Base-by-base conservation (phyloP, 106 monocot species). In the Dioscorea zingiberensis region DNA sequence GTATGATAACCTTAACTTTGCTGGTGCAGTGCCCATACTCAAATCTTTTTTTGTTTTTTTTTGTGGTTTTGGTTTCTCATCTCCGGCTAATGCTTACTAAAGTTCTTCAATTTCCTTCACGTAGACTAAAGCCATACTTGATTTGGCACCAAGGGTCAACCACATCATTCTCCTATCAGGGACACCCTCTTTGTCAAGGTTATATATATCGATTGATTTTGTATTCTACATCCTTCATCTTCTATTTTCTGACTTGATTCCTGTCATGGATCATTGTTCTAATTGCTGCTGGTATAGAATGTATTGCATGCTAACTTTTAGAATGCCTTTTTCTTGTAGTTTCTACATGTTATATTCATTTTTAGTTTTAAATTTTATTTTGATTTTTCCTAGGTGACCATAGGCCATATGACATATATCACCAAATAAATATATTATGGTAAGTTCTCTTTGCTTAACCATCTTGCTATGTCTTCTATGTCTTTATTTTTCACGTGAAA, bases 131-230 rank as follows among this genome's bases (percentile, higher is more conserved):
- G 73, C 85, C 32, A 73, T 93, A 19, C 83, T 98, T 66, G 62
- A 80, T 59, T 58, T 93, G 53, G 98, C 93, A 56, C 23, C 74
- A 72, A 75, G 48, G 44, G 65, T 80, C 48, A 72, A 84, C 25
- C 85, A 48, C 27, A 82, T 93, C 58, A 72, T 98, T 74, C 70
- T 98, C 28, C 98, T 98, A 44, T 98, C 98, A 25, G 92, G 98
- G 55, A 98, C 98, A 71, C 98, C 98, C 26, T 98, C 98, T 69
- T 77, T 98, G 68, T 82, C 98, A 82, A 92, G 91, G 97, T 95
- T 78, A 70, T 76, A 72, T 64, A 47, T 64, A 47, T 48, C 13
- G 21, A 66, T 17, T 27, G 25, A 47, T 27, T 57, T 59, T n/a
- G 27, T 7, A 25, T 21, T 68, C 22, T n/a, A n/a, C 19, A 10